Evolutionary conservation across 2,329 filamentous ascomycete genomes (phyloP), one percentile per base, ranked within the genome.

Genomic region (Talaromyces sp.): DNA sequence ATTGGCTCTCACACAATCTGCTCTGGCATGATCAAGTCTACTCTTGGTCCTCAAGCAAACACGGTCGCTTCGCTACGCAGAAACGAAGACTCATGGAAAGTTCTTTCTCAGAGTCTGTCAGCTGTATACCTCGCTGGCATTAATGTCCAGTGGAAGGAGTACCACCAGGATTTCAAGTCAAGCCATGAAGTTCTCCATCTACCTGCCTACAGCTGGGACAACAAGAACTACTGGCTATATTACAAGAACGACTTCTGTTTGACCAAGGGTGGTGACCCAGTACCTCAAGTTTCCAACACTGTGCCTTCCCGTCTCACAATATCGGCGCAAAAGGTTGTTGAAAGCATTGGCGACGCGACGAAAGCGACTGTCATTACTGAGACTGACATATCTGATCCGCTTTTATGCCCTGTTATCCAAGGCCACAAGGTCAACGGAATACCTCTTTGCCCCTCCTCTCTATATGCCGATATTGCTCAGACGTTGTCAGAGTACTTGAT

Each of bases 171-270:
- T 67, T 89, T 87, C 75, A 59, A 66, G 19, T 39, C 63, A 9
- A 65, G 63, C 9, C 69, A 69, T 22, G 37, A 67, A 13, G 59
- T 75, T 27, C 52, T 76, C 41, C 43, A 69, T 9, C 67, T 76
- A 2, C 72, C 72, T 7, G 60, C 67, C 7, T 76, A 76, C 58
- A 62, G 59, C 39, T 76, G 67, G 65, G 71, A 76, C 39, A 52
- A 70, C 4, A 73, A 73, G 57, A 69, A 73, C 47, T 72, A 72
- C 63, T 76, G 73, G 72, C 69, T 75, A 22, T 19, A 64, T 31
- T 90, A 90, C 74, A 81, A 83, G 67, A 88, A 90, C 67, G 88
- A 92, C 75, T 93, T 89, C 87, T 85, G 82, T 37, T 77, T 92
- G 43, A 87, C 84, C 67, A 93, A 93, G 81, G 88, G 82, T 64